A percentile compares a stretch with the other conserved stretches of the same genome.
phyloP scores from a whole-genome alignment of 345 rosid species.

The Firmiana major region DNA sequence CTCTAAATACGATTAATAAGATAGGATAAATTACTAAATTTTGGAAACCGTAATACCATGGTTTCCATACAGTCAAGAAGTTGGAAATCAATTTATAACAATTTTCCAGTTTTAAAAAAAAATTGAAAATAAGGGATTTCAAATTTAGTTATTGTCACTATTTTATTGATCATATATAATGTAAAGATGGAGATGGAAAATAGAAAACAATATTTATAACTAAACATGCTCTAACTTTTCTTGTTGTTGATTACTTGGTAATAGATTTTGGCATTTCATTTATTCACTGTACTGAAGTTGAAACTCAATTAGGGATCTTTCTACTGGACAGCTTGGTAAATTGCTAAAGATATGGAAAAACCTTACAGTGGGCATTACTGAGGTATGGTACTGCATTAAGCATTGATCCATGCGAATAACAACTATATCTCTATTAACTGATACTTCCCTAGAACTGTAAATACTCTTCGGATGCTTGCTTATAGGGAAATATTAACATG shows the following conservation, averaged over 20 bases:
- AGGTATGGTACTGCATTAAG: conserved; percentile 47
- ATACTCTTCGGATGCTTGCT: background rate
- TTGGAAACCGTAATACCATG: background rate
- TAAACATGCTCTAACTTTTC: background rate
- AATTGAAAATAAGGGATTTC: background rate
- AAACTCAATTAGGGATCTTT: conserved; percentile 62
- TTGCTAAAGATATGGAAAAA: conserved; percentile 70
- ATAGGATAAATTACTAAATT: background rate
- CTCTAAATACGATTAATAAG: conserved; percentile 1
- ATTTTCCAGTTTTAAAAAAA: background rate
- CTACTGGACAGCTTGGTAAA: conserved; percentile 41
- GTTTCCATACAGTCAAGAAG: background rate
- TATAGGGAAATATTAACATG: background rate
- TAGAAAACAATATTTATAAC: background rate
- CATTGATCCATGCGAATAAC: background rate
- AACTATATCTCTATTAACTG: background rate
- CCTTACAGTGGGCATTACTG: conserved; percentile 37
- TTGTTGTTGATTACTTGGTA: background rate
- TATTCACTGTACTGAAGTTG: background rate
- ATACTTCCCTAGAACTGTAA: background rate
- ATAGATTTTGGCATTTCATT: background rate
- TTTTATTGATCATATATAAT: background rate
- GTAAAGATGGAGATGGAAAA: conserved; percentile 3
- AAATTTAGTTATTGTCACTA: background rate
- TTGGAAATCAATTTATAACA: background rate